A percentile compares a stretch with the other conserved stretches of the same genome.
These are phyloP conservation scores for Sparassis latifolia DNA, from an alignment of 1,284 basidiomycete genomes.

Conservation along the genomic window DNA sequence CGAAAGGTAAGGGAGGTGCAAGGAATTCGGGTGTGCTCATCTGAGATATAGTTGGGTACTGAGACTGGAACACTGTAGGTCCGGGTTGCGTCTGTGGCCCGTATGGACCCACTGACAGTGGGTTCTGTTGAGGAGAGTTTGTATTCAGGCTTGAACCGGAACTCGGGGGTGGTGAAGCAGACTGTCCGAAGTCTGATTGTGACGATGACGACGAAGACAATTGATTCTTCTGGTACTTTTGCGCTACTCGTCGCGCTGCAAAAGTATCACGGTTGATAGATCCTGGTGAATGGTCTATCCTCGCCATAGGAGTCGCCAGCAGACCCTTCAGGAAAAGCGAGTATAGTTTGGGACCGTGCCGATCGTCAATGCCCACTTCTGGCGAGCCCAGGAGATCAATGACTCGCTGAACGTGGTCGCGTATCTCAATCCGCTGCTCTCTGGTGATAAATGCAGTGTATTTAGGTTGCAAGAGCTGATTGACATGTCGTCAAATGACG, in stretches of 20 bases:
- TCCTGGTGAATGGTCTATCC: constrained; percentile 26
- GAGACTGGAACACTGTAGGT: neutral
- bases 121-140: neutral
- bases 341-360: constrained; percentile 69
- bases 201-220: constrained; percentile 11
- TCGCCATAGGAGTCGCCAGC: constrained; percentile 49
- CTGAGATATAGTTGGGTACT: constrained; percentile 9
- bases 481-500: neutral
- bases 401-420: constrained; percentile 52
- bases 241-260: constrained; percentile 1
- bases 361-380: constrained; percentile 67
- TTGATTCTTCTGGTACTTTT: constrained; percentile 1
- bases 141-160: constrained; percentile 1
- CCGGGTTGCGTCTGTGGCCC: neutral
- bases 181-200: constrained; percentile 3
- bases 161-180: constrained; percentile 3
- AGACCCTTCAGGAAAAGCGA: constrained; percentile 67
- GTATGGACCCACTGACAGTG: neutral
- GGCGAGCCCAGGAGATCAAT: constrained; percentile 58
- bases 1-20: constrained; percentile 48
- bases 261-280: constrained; percentile 9
- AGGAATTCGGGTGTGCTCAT: constrained; percentile 37
- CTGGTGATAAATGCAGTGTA: constrained; percentile 52
- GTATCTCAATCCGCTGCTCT: constrained; percentile 56
- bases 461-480: constrained; percentile 65